A percentile compares a stretch with the other conserved stretches of the same genome.
Conservation (phyloP, 805 yeast genomes). For the Wickerhamomyces pijperi region DNA sequence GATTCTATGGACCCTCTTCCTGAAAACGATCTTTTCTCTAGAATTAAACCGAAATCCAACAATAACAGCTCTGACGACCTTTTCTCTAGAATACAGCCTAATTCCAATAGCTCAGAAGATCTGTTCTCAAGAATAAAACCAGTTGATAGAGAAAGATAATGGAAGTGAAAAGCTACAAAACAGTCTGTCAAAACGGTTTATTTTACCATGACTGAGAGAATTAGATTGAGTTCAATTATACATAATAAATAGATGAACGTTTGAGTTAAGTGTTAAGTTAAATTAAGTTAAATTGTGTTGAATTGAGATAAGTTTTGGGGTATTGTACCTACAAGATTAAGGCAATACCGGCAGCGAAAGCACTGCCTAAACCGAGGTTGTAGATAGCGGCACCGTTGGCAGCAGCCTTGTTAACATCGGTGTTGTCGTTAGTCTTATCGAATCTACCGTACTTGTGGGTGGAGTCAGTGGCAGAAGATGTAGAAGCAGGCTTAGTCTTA, state of each 20-base stretch:
- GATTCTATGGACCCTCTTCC: neutral
- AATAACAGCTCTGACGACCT: too few species aligned
- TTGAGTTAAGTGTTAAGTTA: too few species aligned
- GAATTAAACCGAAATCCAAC: neutral
- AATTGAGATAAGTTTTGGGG: too few species aligned
- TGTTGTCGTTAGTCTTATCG: constrained; percentile 28
- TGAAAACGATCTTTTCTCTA: constrained; percentile 2
- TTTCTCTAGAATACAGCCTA: too few species aligned
- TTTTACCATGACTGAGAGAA: too few species aligned
- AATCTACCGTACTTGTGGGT: constrained; percentile 42
- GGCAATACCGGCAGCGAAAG: constrained; percentile 38
- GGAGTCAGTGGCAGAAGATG: constrained; percentile 30
- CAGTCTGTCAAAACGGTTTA: neutral
- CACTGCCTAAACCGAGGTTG: constrained; percentile 31
- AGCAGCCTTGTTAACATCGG: constrained; percentile 17
- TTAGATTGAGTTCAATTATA: too few species aligned
- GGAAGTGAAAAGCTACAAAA: too few species aligned
- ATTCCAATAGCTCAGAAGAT: neutral
- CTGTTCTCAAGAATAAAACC: neutral
- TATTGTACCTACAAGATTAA: constrained; percentile 17
- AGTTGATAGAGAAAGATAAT: too few species aligned
- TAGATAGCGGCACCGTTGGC: constrained; percentile 16
- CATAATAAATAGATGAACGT: too few species aligned
- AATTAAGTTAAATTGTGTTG: too few species aligned
- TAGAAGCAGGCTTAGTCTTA: constrained; percentile 29